Evolutionary conservation across 768 basidiomycete genomes (phyloP), one percentile per base, ranked within the genome.

Genomic region (Scleroderma citrinum): DNA sequence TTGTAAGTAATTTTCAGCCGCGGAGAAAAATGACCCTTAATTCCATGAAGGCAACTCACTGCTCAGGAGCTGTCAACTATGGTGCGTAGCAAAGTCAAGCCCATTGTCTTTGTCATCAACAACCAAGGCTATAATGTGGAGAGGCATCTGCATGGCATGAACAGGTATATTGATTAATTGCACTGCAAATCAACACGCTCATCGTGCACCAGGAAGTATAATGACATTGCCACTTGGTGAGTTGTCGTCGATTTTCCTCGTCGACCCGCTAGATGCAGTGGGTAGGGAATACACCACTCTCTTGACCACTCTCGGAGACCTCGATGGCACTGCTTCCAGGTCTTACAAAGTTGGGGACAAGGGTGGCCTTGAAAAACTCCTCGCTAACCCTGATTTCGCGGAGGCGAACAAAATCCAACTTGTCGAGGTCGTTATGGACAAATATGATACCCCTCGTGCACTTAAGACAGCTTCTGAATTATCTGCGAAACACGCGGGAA

Each of bases 111-210:
- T 65, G 71, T 91, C 17, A 65, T 91, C 43, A 90, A 90, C 65
- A 91, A 90, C 63, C 73, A 70, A 16, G 86, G 89, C 0, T 95
- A 95, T 68, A 87, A 87, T 17, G 92, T 98, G 46, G 94, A 98
- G 71, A 78, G 86, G 16, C 77, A 74, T 54, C 72, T 87, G 38
- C 87, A 92, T 52, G 85, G 85, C 17, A 75, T 72, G 66, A 59
- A 75, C 20, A 71, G 80, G 81, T 73, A 16, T 6, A 0, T 35
- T 17, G 11, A 13, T 4, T 30, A n/a, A 16, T 32, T 21, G 23
- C 13, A n/a, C 5, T 14, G 23, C 11, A 13, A 2, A 0, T 34
- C 7, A 39, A 53, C 16, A 56, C 37, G 32, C 17, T 36, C 13
- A 16, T 20, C 6, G 44, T 14, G 53, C 39, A 50, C 37, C 56